Evolutionary conservation across 768 basidiomycete species (phyloP), one percentile per base, ranked within the genome.

Genomic region (Amanita muscaria): DNA sequence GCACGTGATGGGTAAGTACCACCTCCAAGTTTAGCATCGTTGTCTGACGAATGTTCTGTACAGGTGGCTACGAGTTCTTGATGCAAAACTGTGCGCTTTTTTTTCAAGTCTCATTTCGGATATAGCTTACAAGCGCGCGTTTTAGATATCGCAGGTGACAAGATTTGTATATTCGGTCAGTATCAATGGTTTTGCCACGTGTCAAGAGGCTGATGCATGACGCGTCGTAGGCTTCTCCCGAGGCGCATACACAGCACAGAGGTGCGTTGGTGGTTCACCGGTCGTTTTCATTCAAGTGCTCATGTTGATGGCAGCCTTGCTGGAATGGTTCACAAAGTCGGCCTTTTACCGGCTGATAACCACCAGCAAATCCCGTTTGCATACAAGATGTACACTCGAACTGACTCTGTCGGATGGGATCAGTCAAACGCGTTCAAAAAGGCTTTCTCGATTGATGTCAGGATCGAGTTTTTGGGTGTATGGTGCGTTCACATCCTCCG

Each of bases 181-280:
- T 53, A n/a, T n/a, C n/a, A n/a, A n/a, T n/a, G n/a, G n/a, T n/a
- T n/a, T n/a, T n/a, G n/a, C n/a, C n/a, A n/a, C n/a, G n/a, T n/a
- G n/a, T n/a, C n/a, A n/a, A n/a, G n/a, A n/a, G n/a, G n/a, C n/a
- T n/a, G n/a, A n/a, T n/a, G n/a, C n/a, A n/a, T n/a, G n/a, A n/a
- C n/a, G n/a, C n/a, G n/a, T n/a, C n/a, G 18, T 40, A 68, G 67
- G 68, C 0, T 83, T 85, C 57, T 81, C 79, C 24, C 66, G 83
- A 25, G 80, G 81, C 11, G 77, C 78, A 5, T 80, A 79, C 56
- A 79, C 76, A 0, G 79, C 79, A 11, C 64, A 80, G 35, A 69
- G 70, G 68, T 69, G 15, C 22, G 57, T 30, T n/a, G n/a, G n/a
- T n/a, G n/a, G n/a, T n/a, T n/a, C n/a, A n/a, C n/a, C n/a, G n/a